A percentile compares a stretch with the other conserved stretches of the same genome.
Evolutionary conservation across 75 land plant genomes (phyloP).

Genomic region (Azolla pinnata): DNA sequence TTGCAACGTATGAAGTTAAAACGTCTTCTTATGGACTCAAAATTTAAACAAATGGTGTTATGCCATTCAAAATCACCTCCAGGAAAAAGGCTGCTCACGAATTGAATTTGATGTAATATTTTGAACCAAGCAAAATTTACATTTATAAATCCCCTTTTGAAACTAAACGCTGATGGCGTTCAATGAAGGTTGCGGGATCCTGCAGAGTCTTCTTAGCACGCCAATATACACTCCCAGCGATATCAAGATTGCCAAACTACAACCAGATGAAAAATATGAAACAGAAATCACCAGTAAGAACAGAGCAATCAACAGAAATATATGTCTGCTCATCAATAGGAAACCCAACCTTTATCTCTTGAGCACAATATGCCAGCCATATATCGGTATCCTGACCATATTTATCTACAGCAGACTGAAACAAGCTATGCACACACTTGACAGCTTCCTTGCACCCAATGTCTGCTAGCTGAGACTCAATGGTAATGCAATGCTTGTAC

Average conservation of each 20-base stretch:
- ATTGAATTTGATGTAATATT: too few species aligned
- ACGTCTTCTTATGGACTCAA: too few species aligned
- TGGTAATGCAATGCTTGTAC: constrained; percentile 55
- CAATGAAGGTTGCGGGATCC: constrained; percentile 28
- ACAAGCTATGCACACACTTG: constrained; percentile 49
- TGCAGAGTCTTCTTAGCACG: constrained; percentile 64
- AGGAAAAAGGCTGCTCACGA: too few species aligned
- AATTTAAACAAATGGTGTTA: too few species aligned
- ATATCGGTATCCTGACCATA: constrained; percentile 48
- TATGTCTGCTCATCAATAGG: not conserved
- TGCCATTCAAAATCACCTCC: too few species aligned
- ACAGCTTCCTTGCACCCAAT: constrained; percentile 47
- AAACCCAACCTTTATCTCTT: constrained; percentile 60
- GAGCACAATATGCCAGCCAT: constrained; percentile 64
- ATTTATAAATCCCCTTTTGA: too few species aligned
- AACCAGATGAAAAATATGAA: not conserved
- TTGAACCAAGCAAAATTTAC: too few species aligned
- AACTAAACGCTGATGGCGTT: constrained; percentile 16
- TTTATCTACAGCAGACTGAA: constrained; percentile 50
- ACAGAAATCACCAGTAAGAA: not conserved
- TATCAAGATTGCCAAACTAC: constrained; percentile 66
- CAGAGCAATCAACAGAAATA: not conserved
- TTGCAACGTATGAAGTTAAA: too few species aligned
- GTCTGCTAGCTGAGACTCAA: constrained; percentile 53
- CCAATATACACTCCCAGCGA: constrained; percentile 55